A percentile compares a stretch with the other conserved stretches of the same genome.
These are phyloP conservation scores for Tetrahymena borealis DNA, from an alignment of 73 alveolate genomes.

Conservation along the genomic window DNA sequence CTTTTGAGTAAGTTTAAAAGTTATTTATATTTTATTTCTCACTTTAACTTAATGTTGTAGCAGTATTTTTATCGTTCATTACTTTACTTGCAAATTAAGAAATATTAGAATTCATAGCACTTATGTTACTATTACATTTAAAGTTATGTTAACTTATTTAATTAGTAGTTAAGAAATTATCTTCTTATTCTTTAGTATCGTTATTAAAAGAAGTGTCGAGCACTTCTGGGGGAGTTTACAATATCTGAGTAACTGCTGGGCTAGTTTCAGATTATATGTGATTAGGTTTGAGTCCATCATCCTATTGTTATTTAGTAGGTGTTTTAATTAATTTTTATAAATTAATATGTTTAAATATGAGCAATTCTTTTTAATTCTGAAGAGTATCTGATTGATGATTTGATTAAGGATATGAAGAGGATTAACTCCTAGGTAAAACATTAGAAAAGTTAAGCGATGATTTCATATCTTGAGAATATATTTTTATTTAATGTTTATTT, in stretches of 20 bases:
- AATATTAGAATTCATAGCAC: too few species aligned
- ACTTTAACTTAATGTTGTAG: background rate
- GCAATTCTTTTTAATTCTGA: background rate
- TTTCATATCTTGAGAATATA: background rate
- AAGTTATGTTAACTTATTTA: background rate
- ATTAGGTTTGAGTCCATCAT: background rate
- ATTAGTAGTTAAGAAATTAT: background rate
- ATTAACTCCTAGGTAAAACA: background rate
- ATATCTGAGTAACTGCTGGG: too few species aligned
- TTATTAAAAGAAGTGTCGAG: background rate
- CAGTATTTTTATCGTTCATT: background rate
- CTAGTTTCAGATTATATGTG: background rate
- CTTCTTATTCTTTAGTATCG: background rate
- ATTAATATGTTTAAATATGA: background rate
- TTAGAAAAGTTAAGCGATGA: background rate
- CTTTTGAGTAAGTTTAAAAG: background rate
- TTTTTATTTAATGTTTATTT: background rate
- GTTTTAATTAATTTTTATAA: background rate
- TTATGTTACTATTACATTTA: too few species aligned
- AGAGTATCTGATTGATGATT: too few species aligned
- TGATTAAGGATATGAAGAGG: too few species aligned
- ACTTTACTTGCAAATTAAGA: background rate
- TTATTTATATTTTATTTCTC: background rate
- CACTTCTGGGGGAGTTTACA: too few species aligned
- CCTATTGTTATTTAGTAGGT: background rate